A percentile compares a stretch with the other conserved stretches of the same genome.
These are phyloP conservation scores for Dothistroma pini DNA, from an alignment of 2,329 filamentous ascomycete species.

Conservation along the genomic window DNA sequence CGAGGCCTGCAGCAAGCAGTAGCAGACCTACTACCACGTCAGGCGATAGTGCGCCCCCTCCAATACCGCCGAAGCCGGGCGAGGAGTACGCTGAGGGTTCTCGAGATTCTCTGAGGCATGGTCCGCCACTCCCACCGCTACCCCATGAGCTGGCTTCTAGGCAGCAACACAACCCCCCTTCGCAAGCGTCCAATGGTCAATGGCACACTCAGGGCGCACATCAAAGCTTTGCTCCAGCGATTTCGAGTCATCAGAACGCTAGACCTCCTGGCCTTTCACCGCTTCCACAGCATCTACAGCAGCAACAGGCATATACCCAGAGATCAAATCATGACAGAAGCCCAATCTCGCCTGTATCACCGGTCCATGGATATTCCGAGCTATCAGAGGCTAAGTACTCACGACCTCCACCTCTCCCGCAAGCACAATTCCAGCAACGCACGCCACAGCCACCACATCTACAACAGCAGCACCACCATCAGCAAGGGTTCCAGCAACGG, in stretches of 20 bases:
- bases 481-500: conserved; percentile 16
- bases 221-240: conserved; percentile 5
- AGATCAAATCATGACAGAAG: conserved; percentile 23
- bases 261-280: conserved; percentile 10
- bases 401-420: conserved; percentile 32
- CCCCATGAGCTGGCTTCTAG: conserved; percentile 24
- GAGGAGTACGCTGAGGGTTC: conserved; percentile 29
- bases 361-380: conserved; percentile 23
- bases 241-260: conserved; percentile 16
- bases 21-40: conserved; percentile 17
- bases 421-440: conserved; percentile 17
- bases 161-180: conserved; percentile 13
- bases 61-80: conserved; percentile 53
- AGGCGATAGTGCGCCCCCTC: conserved; percentile 38
- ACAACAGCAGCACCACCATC: conserved; percentile 11
- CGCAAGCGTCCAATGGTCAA: conserved; percentile 20
- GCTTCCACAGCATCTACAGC: conserved; percentile 12
- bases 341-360: conserved; percentile 34
- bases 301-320: conserved; percentile 17
- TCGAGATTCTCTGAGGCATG: conserved; percentile 22
- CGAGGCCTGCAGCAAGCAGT: conserved; percentile 32
- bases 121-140: conserved; percentile 37
- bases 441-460: conserved; percentile 15
- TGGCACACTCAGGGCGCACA: conserved; percentile 24
- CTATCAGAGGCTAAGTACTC: conserved; percentile 21